Conservation (phyloP, 345 rosid species). For the Reutealis trisperma region DNA sequence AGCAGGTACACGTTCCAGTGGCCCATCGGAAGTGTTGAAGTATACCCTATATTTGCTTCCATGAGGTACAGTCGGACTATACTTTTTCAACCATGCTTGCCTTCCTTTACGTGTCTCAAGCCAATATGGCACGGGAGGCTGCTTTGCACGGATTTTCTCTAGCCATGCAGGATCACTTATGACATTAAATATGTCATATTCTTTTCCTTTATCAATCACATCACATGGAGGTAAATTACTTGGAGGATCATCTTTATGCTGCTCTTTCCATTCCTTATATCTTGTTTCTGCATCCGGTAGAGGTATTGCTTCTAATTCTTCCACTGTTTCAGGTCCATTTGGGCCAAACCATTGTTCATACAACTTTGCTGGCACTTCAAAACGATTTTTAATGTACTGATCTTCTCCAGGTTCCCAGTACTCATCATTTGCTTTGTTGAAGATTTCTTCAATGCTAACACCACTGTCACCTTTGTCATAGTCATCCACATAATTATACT, state of each 20-base stretch:
- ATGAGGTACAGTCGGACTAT: constrained; percentile 80
- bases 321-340: constrained; percentile 81
- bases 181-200: constrained; percentile 64
- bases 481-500: constrained; percentile 83
- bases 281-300: constrained; percentile 79
- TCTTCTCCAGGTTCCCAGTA: constrained; percentile 99
- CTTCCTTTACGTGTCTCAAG: constrained; percentile 94
- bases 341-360: constrained; percentile 94
- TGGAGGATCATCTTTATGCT: constrained; percentile 89
- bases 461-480: constrained; percentile 92
- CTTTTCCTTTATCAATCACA: constrained; percentile 80
- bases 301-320: constrained; percentile 75
- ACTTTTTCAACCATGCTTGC: constrained; percentile 89
- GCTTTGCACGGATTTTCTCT: constrained; percentile 67
- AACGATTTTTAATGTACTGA: constrained; percentile 66
- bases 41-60: constrained; percentile 92
- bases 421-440: constrained; percentile 80
- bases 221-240: constrained; percentile 76
- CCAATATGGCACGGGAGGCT: constrained; percentile 88
- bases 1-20: constrained; percentile 88
- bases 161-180: constrained; percentile 56
- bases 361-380: constrained; percentile 83
- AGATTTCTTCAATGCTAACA: constrained; percentile 65
- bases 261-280: constrained; percentile 70
- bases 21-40: constrained; percentile 88